Conservation (phyloP, 192 early-diverging fungal species). For the Coemansia aciculifera region DNA sequence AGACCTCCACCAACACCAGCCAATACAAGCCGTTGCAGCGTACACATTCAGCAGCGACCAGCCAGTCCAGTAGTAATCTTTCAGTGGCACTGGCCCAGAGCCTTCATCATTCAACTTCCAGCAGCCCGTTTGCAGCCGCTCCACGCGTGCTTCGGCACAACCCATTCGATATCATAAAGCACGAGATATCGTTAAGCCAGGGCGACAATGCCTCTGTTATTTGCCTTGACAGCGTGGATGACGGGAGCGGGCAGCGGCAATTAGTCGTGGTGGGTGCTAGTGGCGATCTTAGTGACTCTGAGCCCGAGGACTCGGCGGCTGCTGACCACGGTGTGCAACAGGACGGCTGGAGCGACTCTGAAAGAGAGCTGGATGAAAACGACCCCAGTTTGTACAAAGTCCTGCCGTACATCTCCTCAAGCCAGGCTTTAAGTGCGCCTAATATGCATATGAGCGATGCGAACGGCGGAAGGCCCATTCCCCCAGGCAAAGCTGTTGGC, state of each 20-base stretch:
- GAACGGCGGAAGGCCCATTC: too few species aligned
- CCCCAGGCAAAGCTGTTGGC: not conserved
- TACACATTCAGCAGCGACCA: not conserved
- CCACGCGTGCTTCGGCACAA: conserved; percentile 28
- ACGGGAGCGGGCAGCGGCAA: not conserved
- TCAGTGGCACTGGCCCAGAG: conserved; percentile 1
- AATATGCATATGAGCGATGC: not conserved
- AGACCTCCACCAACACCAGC: not conserved
- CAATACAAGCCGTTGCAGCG: conserved; percentile 7
- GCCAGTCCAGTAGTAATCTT: conserved; percentile 3
- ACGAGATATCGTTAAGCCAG: conserved; percentile 8
- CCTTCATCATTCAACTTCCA: not conserved
- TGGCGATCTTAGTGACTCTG: conserved; percentile 17
- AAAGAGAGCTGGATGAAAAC: conserved; percentile 31
- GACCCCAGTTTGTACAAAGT: conserved; percentile 46
- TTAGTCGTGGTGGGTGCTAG: conserved; percentile 24
- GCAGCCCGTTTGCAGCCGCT: conserved; percentile 40
- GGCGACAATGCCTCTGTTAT: not conserved
- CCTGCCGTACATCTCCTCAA: not conserved
- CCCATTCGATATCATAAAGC: conserved; percentile 47
- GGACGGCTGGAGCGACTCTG: conserved; percentile 15
- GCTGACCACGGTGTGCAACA: not conserved
- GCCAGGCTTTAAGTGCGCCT: not conserved
- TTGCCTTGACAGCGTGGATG: not conserved
- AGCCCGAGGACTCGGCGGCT: conserved; percentile 7